Base-by-base conservation (phyloP, 1,284 basidiomycete genomes). In the Marasmius oreades region DNA sequence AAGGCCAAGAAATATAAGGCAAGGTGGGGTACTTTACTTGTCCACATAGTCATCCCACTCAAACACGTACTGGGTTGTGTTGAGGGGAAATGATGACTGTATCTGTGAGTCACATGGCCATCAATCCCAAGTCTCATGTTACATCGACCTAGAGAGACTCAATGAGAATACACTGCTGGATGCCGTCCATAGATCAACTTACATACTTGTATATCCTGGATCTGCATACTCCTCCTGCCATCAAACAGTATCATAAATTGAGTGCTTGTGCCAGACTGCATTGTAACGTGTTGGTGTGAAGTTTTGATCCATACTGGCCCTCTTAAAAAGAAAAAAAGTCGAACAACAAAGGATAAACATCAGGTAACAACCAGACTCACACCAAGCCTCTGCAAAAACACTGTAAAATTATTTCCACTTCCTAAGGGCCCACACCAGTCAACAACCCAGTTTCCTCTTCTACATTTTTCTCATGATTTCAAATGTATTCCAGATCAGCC, bases 201-300 rank as follows among this genome's bases (percentile, higher is more conserved):
- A 85, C 84, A 71, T 93, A 89, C 54, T 84, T 81, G 63, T 70
- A 74, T 92, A 93, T 3, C 81, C 84, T 16, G 87, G 86, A 68
- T 94, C 92, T 36, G 80, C 89, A 64, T 84, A 93, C 31, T 75
- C 70, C 63, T 88, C 84, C 70, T 90, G 85, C 86, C 87, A 94
- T 52, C 74, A 72, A 64, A 86, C 81, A 31, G 80, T 82, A 69
- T 94, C 92, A 67, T 89, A 94, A 60, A 92, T 82, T 20, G 86
- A 88, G 65, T 89, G 86, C 64, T 90, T 91, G 67, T 92, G 90
- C 65, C 92, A 92, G 5, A 81, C 78, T 4, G 91, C 78, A 65
- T 91, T 88, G 42, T 69, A 70, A 1, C 67, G 70, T 12, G 84
- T 80, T 62, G 28, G 34, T 6, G 63, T 64, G 44, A 79, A 79